Evolutionary conservation across 495 filamentous ascomycete genomes (phyloP).

Genomic region (Gamarada debralockiae): DNA sequence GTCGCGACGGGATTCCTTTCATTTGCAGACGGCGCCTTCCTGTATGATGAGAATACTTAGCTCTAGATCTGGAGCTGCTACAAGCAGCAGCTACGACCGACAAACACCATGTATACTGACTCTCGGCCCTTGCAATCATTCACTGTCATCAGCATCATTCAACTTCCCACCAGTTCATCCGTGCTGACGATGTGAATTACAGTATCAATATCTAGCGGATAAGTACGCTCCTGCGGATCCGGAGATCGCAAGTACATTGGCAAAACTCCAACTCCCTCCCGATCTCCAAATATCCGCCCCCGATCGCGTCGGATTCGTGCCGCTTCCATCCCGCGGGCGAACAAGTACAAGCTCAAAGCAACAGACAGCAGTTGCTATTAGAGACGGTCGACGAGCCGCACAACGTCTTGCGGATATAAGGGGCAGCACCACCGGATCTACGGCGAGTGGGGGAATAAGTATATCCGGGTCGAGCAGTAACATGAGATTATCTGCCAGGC

Average conservation of each 20-base stretch:
- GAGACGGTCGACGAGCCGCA: constrained; percentile 46
- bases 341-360: constrained; percentile 40
- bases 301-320: constrained; percentile 42
- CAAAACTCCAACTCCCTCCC: constrained; percentile 52
- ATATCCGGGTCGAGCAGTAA: constrained; percentile 32
- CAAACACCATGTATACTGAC: constrained; percentile 36
- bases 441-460: constrained; percentile 8
- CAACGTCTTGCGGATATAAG: constrained; percentile 40
- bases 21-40: constrained; percentile 2
- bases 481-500: constrained; percentile 25
- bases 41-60: constrained; percentile 61
- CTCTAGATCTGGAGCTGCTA: constrained; percentile 68
- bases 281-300: constrained; percentile 40
- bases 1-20: constrained; percentile 10
- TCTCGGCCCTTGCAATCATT: constrained; percentile 14
- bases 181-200: constrained; percentile 8
- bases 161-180: background rate
- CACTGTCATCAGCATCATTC: constrained; percentile 11
- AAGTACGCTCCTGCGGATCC: constrained; percentile 51
- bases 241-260: constrained; percentile 47
- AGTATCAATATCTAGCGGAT: constrained; percentile 54
- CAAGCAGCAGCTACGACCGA: constrained; percentile 48
- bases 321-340: constrained; percentile 40
- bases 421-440: constrained; percentile 21
- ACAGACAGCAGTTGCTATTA: constrained; percentile 49